phyloP scores from a whole-genome alignment of 495 filamentous ascomycete genomes.

The Cercophora samala region DNA sequence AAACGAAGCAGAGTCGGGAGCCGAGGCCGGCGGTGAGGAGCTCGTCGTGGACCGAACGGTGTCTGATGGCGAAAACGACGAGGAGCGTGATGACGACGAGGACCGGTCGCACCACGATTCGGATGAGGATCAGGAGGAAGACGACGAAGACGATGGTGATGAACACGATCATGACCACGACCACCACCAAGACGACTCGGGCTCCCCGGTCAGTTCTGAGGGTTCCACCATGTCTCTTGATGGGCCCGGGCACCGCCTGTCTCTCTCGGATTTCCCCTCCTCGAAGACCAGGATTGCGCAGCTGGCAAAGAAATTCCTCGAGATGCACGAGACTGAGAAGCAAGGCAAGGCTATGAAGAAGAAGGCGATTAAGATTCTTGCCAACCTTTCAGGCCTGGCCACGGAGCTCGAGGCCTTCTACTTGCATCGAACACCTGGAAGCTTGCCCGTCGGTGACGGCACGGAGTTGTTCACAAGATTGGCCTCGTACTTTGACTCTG shows the following conservation, averaged over 20 bases:
- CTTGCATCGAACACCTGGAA: slow-evolving; percentile 46
- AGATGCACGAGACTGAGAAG: slow-evolving; percentile 74
- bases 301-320: slow-evolving; percentile 76
- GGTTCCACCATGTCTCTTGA: slow-evolving; percentile 57
- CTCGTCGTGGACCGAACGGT: slow-evolving; percentile 28
- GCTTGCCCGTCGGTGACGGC: slow-evolving; percentile 49
- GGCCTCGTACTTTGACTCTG: slow-evolving; percentile 83
- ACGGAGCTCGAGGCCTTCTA: slow-evolving; percentile 68
- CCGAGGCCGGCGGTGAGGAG: slow-evolving; percentile 17
- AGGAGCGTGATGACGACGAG: slow-evolving; percentile 45
- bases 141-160: slow-evolving; percentile 57
- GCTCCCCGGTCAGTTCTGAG: slow-evolving; percentile 63
- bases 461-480: slow-evolving; percentile 68
- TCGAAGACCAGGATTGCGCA: slow-evolving; percentile 71
- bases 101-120: slow-evolving; percentile 29
- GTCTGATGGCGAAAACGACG: slow-evolving; percentile 34
- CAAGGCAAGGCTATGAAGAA: slow-evolving; percentile 65
- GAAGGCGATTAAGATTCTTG: slow-evolving; percentile 72
- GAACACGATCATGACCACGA: slow-evolving; percentile 44
- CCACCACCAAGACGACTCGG: slow-evolving; percentile 60
- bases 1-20: slow-evolving; percentile 33
- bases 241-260: slow-evolving; percentile 42
- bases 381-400: slow-evolving; percentile 67
- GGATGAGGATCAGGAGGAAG: slow-evolving; percentile 53
- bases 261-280: slow-evolving; percentile 51